Base-by-base conservation (phyloP, 2,329 filamentous ascomycete species). In the Leptographium wingfieldii region DNA sequence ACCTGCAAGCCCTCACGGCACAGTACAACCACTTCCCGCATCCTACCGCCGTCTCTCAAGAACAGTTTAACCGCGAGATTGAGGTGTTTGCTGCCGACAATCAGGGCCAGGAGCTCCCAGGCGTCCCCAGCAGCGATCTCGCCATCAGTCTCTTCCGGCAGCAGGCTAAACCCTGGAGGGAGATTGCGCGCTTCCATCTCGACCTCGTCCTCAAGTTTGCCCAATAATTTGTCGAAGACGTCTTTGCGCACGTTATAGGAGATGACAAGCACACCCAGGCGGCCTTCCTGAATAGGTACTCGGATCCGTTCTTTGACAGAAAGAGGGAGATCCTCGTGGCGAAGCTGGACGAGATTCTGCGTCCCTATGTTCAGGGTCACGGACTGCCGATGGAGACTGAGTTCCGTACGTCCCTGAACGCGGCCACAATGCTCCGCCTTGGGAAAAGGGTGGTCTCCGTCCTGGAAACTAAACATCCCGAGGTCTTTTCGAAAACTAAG, bases 71-170 rank as follows among this genome's bases (percentile, higher is more conserved):
- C 0, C 22, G 33, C 0, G 64, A 73, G 9, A 64, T 77, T 0
- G 66, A 73, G 61, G 58, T 49, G 2, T 62, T 70, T 7, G 73
- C 71, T 1, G 68, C 70, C 0, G 63, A 60, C 0, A 75, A 76
- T 40, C 74, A 73, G 59, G 75, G 75, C 1, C 68, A 61, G 1
- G 73, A 76, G 55, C 72, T 77, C 25, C 73, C 74, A 0, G 74
- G 74, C 0, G 68, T 68, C 0, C 66, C 70, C 0, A 77, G 73
- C 48, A 66, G 66, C 16, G 67, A 71, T 0, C 66, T 77, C 4
- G 71, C 67, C 0, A 65, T 74, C 33, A 66, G 72, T 38, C 63
- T 78, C 1, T 78, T 79, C 63, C 69, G 70, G 31, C 65, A 67
- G 9, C 73, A 77, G 38, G 66, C 72, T 0, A 52, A 61, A 5